Evolutionary conservation across 2,329 filamentous ascomycete genomes (phyloP).

Genomic region (Scortechinia acanthostroma): DNA sequence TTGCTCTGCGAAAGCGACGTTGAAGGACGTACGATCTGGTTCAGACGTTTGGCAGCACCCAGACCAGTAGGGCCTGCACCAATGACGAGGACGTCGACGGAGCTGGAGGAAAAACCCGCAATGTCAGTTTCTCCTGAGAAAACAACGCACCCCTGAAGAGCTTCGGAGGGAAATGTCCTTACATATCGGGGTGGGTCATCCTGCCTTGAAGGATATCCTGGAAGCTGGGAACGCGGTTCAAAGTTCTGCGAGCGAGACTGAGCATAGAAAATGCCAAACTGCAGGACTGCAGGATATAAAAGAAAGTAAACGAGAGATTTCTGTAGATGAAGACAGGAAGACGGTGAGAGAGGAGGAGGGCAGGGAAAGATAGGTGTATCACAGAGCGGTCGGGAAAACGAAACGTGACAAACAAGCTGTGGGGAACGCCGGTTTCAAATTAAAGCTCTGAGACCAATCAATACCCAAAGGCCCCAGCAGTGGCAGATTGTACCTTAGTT

Average conservation of each 20-base stretch:
- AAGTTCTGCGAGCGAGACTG: slow-evolving; percentile 28
- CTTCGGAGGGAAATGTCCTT: slow-evolving; percentile 9
- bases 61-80: slow-evolving; percentile 95
- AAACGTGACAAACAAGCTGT: slow-evolving; percentile 13
- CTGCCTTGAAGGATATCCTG: slow-evolving; percentile 34
- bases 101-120: slow-evolving; percentile 40
- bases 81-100: slow-evolving; percentile 95
- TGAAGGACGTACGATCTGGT: slow-evolving; percentile 72
- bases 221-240: slow-evolving; percentile 31
- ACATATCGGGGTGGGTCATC: slow-evolving; percentile 34
- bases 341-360: slow-evolving; percentile 3
- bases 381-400: slow-evolving; percentile 10
- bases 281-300: background rate
- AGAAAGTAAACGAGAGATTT: slow-evolving; percentile 17
- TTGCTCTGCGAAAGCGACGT: background rate
- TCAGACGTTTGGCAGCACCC: slow-evolving; percentile 92
- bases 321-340: slow-evolving; percentile 9
- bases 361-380: slow-evolving; percentile 11
- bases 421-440: no score
- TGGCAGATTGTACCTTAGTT: no score
- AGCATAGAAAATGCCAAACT: slow-evolving; percentile 16
- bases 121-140: slow-evolving; percentile 2
- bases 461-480: no score
- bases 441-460: no score
- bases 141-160: background rate